Conservation (phyloP, 805 yeast genomes). For the Candida golubevii region DNA sequence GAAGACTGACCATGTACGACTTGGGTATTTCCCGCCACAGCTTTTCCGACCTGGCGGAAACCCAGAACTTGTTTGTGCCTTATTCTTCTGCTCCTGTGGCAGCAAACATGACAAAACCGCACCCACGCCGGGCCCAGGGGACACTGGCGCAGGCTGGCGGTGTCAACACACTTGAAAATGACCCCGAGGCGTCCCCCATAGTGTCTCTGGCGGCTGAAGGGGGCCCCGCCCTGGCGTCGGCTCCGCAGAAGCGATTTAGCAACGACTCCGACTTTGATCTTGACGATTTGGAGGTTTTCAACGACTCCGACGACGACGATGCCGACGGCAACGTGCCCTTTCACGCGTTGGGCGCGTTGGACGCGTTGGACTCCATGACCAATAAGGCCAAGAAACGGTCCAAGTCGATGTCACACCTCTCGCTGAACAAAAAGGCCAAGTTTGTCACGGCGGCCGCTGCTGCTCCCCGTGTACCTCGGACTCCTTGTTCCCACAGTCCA, state of each 20-base stretch:
- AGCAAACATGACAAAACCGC: slow-evolving; percentile 39
- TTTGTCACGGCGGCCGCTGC: slow-evolving; percentile 73
- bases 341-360: neutral
- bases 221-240: too few relatives aligned
- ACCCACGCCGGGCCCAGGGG: neutral
- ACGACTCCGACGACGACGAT: slow-evolving; percentile 40
- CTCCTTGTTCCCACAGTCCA: slow-evolving; percentile 52
- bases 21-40: slow-evolving; percentile 42
- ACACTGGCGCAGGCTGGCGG: neutral
- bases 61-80: slow-evolving; percentile 54
- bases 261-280: slow-evolving; percentile 41
- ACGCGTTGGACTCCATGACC: neutral
- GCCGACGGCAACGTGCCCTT: slow-evolving; percentile 30
- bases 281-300: slow-evolving; percentile 48
- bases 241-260: slow-evolving; percentile 4
- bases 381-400: slow-evolving; percentile 48
- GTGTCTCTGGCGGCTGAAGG: slow-evolving; percentile 1
- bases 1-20: slow-evolving; percentile 53
- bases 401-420: slow-evolving; percentile 58
- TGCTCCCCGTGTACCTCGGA: slow-evolving; percentile 72
- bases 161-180: too few relatives aligned
- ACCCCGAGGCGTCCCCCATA: slow-evolving; percentile 1
- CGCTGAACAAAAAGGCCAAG: slow-evolving; percentile 44
- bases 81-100: slow-evolving; percentile 76
- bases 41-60: slow-evolving; percentile 41